Conservation (phyloP, 805 yeast genomes). For the Lipomyces yamanashiensis region DNA sequence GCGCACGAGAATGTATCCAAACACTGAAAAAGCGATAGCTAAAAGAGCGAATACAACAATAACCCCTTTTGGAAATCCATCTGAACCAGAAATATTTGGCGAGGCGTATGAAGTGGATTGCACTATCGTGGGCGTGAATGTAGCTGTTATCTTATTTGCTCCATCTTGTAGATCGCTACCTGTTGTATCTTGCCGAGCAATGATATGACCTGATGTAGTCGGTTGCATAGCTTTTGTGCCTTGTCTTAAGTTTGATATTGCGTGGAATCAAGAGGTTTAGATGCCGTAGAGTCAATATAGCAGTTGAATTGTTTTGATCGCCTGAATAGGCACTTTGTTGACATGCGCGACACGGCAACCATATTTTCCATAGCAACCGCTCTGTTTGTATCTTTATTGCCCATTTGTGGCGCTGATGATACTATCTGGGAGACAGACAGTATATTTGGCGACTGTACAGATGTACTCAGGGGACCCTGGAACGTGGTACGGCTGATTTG, state of each 20-base stretch:
- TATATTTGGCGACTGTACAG: not conserved
- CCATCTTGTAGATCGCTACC: not conserved
- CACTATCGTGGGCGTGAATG: conserved; percentile 10
- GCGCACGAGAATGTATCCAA: conserved; percentile 18
- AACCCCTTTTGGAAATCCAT: conserved; percentile 17
- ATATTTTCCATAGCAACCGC: not conserved
- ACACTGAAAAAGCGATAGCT: conserved; percentile 10
- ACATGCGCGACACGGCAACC: not conserved
- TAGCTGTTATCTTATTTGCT: not conserved
- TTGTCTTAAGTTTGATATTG: not conserved
- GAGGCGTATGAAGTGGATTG: conserved; percentile 9
- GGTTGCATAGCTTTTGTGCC: not conserved
- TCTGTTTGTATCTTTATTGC: not conserved
- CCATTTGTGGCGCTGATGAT: not conserved
- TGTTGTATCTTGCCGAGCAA: not conserved
- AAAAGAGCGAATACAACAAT: conserved; percentile 30
- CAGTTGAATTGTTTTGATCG: not conserved
- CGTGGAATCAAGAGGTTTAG: not conserved
- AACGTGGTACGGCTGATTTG: too few relatives aligned
- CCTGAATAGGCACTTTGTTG: not conserved
- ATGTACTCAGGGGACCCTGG: not conserved
- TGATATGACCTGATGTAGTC: too few relatives aligned
- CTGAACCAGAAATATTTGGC: conserved; percentile 2
- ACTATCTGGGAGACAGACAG: not conserved
- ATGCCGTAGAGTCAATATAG: too few relatives aligned